Conservation (phyloP, 495 filamentous ascomycete genomes). For the Jackrogersella minutella region DNA sequence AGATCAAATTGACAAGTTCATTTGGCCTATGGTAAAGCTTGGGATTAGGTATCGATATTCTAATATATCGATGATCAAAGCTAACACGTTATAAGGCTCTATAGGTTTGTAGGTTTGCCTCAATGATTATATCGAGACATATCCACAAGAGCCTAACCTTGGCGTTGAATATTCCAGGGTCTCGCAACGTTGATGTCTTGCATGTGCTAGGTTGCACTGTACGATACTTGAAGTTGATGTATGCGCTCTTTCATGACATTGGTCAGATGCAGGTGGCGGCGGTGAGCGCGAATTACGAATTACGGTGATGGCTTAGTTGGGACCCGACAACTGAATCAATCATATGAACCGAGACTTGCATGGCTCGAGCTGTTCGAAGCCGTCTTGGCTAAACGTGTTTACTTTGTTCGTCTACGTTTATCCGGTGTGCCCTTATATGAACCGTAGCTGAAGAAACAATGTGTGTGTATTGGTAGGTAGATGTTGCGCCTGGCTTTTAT, state of each 20-base stretch:
- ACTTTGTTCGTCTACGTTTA: background rate
- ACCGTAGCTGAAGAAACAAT: too few relatives aligned
- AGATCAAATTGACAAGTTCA: too few relatives aligned
- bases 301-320: background rate
- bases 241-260: conserved; percentile 25
- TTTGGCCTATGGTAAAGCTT: too few relatives aligned
- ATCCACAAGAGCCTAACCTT: background rate
- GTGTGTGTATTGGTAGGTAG: too few relatives aligned
- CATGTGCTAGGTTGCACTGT: background rate
- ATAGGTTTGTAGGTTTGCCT: too few relatives aligned
- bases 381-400: background rate
- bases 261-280: conserved; percentile 5
- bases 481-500: too few relatives aligned
- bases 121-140: background rate
- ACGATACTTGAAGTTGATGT: conserved; percentile 1
- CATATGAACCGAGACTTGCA: background rate
- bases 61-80: too few relatives aligned
- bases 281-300: conserved; percentile 21
- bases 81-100: too few relatives aligned
- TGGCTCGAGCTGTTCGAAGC: background rate
- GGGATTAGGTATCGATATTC: too few relatives aligned
- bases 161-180: too few relatives aligned
- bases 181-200: background rate
- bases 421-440: too few relatives aligned
- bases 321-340: background rate